A percentile compares a stretch with the other conserved stretches of the same genome.
Conservation (phyloP, 108 stramenopile species). For the Discostella pseudostelligera region DNA sequence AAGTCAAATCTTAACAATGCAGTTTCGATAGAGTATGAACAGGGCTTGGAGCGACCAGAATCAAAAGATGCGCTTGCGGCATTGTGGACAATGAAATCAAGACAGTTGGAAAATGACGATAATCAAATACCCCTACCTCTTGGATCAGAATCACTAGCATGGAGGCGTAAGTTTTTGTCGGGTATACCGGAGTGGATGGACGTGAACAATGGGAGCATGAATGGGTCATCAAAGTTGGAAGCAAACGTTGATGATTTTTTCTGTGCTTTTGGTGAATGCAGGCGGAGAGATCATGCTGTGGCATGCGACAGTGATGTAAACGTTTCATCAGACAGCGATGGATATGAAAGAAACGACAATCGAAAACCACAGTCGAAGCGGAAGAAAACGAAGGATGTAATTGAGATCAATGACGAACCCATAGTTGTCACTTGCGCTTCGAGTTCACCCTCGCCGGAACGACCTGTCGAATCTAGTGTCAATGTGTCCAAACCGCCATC, state of each 20-base stretch:
- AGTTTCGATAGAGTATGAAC: slow-evolving; percentile 5
- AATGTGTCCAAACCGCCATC: slow-evolving; percentile 8
- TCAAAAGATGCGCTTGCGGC: slow-evolving; percentile 21
- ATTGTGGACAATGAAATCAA: slow-evolving; percentile 23
- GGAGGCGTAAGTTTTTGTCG: slow-evolving; percentile 1
- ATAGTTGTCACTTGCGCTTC: slow-evolving; percentile 16
- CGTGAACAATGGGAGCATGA: slow-evolving; percentile 8
- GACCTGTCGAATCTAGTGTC: slow-evolving; percentile 4
- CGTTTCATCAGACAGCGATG: slow-evolving; percentile 20
- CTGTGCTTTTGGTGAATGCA: slow-evolving; percentile 69
- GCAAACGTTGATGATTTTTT: slow-evolving; percentile 66
- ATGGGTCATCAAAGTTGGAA: not conserved
- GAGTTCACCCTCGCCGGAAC: slow-evolving; percentile 27
- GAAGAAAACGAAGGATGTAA: slow-evolving; percentile 5
- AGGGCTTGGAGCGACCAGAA: slow-evolving; percentile 15
- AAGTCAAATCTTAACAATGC: not conserved
- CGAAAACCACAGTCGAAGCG: slow-evolving; percentile 17
- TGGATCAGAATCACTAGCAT: not conserved
- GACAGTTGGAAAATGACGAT: slow-evolving; percentile 21
- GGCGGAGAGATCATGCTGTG: slow-evolving; percentile 16
- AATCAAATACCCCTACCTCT: slow-evolving; percentile 8
- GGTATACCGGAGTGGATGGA: not conserved
- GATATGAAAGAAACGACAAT: slow-evolving; percentile 24
- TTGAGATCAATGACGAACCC: slow-evolving; percentile 1
- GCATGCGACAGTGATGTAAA: not conserved